Base-by-base conservation (phyloP, 192 early-diverging fungal species). In the Mortierella hygrophila region DNA sequence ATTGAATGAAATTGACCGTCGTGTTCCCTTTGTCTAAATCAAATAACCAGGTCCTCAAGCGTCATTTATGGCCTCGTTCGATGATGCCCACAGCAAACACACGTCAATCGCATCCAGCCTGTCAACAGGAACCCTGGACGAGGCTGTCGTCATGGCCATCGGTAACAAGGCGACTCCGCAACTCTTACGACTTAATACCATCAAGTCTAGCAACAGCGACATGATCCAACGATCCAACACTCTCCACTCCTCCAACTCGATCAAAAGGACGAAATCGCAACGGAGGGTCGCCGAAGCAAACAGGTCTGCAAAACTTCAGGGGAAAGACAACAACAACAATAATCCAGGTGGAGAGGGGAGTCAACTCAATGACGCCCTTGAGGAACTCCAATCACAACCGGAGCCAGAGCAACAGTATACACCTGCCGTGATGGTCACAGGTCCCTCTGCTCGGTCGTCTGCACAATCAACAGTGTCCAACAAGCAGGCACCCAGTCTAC, bases 171-270 rank as follows among this genome's bases (percentile, higher is more conserved):
- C 79, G 0, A 81, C 72, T 6, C 84, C 84, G 13, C 80, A 81
- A 32, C 10, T 86, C 37, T n/a, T 81, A 1, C 63, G 57, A 35
- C 69, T 86, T 37, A 54, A 86, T 35, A 76, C 52, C 11, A 81
- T 86, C 71, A 80, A 81, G 68, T 63, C 49, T 8, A 65, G 37
- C 6, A 80, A 77, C 42, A 78, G 63, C 26, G 83, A 80, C 21
- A 68, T 86, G 72, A 86, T 86, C 10, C 75, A 86, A 55, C 60
- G 72, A 74, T 86, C 84, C 60, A 86, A 86, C 76, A 68, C 69
- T 4, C 29, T 86, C 4, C 79, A 86, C 57, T 68, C 77, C 8
- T 81, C 78, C 72, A 84, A 84, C 41, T 84, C 82, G 2, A 78
- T 84, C 72, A 84, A 76, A 46, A 47, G 82, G 32, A 72, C 83